Evolutionary conservation across 305 asterid species (phyloP), one percentile per base, ranked within the genome.

Genomic region (Coffea humblotiana): DNA sequence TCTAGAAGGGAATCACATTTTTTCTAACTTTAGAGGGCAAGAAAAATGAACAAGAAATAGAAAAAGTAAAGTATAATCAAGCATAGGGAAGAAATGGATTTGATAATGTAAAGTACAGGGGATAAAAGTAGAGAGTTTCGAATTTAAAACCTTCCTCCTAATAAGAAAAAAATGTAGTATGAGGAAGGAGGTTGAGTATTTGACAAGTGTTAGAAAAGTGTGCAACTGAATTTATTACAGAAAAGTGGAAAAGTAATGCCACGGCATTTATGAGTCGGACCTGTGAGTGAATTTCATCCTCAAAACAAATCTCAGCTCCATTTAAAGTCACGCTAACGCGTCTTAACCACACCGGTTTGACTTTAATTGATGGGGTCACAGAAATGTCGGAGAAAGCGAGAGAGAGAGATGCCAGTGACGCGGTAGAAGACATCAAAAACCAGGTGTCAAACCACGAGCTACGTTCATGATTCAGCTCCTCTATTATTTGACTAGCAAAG

Each of bases 181-280:
- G 3, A 45, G 2, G 6, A 3, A 45, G 48, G 48, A 45, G 48
- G 48, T 4, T 5, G 48, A 45, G 63, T 16, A 37, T 11, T 8
- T 27, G 78, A 61, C 71, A 75, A 75, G 25, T 60, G 52, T 61
- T 23, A 8, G n/a, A 12, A 40, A 75, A 75, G 70, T 58, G 56
- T 21, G 45, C 4, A 16, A 14, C 21, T 37, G 12, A 71, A 45
- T 47, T 47, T 71, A 49, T 48, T 72, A 47, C 48, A 64, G 15
- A 37, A 21, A 64, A 64, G 16, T 64, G 19, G 69, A 64, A 64
- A 64, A 61, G 66, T 8, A 61, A 12, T 51, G 3, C 3, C 2
- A 23, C n/a, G 66, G 23, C 66, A 73, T 29, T 52, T 27, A 29
- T 52, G 77, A 52, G 23, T 29, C 21, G 43, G 77, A 72, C 76